Evolutionary conservation across 352 stramenopile species (phyloP).

Genomic region (Globisporangium alternatum): DNA sequence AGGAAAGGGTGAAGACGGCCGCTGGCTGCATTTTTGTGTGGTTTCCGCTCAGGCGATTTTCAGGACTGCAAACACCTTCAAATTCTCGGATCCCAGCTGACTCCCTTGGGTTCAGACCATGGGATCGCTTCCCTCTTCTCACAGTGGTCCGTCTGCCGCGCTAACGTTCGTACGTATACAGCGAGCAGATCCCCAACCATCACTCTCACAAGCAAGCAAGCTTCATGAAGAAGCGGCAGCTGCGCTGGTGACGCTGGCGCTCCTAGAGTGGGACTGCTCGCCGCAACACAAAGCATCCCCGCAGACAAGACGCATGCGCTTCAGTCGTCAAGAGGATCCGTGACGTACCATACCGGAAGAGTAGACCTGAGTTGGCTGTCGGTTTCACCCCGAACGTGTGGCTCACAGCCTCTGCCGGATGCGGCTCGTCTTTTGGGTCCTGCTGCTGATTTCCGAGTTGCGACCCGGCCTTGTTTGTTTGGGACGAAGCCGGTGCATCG

Average conservation of each 20-base stretch:
- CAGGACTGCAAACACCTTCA: too few relatives aligned
- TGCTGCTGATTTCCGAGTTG: background rate
- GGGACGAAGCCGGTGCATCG: too few relatives aligned
- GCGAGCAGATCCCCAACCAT: background rate
- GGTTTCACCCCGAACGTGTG: conserved; percentile 5
- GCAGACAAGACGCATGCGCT: too few relatives aligned
- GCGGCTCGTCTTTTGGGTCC: background rate
- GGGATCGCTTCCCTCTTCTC: background rate
- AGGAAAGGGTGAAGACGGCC: background rate
- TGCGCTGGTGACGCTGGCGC: background rate
- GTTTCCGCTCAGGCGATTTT: too few relatives aligned
- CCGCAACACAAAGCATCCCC: background rate
- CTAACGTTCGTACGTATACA: background rate
- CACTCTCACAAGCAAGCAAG: background rate
- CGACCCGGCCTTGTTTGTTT: background rate
- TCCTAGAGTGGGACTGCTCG: background rate
- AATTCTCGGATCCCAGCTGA: background rate
- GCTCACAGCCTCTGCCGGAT: background rate
- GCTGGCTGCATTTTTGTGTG: background rate
- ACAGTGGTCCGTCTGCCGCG: background rate
- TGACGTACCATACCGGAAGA: background rate
- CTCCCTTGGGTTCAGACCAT: background rate
- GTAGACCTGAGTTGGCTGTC: background rate
- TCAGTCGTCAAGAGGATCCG: background rate
- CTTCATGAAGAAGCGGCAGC: background rate